phyloP scores from a whole-genome alignment of 2,329 filamentous ascomycete species.

The Trichophaea hybrida region DNA sequence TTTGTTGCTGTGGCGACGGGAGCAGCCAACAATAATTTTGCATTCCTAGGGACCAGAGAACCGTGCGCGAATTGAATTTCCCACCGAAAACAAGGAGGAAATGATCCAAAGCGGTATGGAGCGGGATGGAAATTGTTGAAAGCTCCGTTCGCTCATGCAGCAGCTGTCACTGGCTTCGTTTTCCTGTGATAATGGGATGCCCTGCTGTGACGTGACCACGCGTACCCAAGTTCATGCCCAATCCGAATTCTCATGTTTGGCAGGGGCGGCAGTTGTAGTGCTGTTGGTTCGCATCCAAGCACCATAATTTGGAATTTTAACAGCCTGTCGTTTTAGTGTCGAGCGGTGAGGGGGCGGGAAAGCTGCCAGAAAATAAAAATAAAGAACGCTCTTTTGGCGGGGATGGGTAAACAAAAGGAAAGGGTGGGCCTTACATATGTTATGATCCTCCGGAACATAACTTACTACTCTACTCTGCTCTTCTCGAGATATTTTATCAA shows the following conservation, averaged over 20 bases:
- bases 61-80: not conserved
- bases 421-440: not conserved
- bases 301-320: not conserved
- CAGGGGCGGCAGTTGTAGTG: not conserved
- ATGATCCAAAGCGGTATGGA: too few species aligned
- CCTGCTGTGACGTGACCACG: not conserved
- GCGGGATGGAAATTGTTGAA: not conserved
- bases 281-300: not conserved
- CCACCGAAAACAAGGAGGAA: not conserved
- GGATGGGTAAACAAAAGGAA: not conserved
- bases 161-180: not conserved
- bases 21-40: not conserved
- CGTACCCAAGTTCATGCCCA: not conserved
- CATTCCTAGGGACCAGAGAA: not conserved
- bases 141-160: not conserved
- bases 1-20: not conserved
- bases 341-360: not conserved
- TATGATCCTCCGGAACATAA: too few species aligned
- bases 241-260: not conserved
- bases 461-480: too few species aligned
- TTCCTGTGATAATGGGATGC: not conserved
- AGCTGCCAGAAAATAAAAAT: not conserved
- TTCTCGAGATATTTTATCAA: too few species aligned
- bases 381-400: not conserved
- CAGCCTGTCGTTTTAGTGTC: not conserved